Percentiles rank a stretch among this genome's conserved stretches.
Conservation (phyloP, 2,329 filamentous ascomycete genomes). For the Lasiodiplodia theobromae region DNA sequence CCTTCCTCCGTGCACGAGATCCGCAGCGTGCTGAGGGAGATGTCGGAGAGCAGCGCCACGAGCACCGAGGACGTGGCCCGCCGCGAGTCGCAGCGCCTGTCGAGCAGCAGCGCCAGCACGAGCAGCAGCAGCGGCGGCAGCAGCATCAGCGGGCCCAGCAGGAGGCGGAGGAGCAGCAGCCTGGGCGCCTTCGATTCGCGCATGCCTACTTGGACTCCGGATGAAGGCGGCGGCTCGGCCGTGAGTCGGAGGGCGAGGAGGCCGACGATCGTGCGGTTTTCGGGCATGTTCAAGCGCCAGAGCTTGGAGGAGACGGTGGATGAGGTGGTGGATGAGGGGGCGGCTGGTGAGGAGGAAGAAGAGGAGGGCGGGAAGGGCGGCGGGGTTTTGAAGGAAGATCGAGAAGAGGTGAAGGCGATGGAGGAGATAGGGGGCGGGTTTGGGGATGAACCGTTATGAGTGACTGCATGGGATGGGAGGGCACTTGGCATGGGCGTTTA, state of each 20-base stretch:
- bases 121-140: neutral
- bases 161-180: constrained; percentile 9
- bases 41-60: constrained; percentile 4
- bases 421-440: neutral
- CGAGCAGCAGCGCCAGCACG: neutral
- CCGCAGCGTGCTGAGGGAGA: constrained; percentile 9
- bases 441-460: neutral
- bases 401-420: neutral
- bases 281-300: constrained; percentile 21
- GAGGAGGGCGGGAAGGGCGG: too few relatives aligned
- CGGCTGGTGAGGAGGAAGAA: neutral
- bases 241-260: neutral
- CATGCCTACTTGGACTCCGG: neutral
- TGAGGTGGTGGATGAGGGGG: constrained; percentile 5
- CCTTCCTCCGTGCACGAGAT: neutral
- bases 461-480: neutral
- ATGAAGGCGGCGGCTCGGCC: neutral
- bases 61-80: neutral
- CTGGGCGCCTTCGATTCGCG: constrained; percentile 7
- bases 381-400: neutral
- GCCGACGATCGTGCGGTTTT: constrained; percentile 23
- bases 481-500: neutral
- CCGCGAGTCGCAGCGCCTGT: neutral
- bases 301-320: constrained; percentile 21
- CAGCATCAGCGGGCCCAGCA: neutral